Evolutionary conservation across 75 land plant genomes (phyloP).

Genomic region (Chamaecyparis obtusa): DNA sequence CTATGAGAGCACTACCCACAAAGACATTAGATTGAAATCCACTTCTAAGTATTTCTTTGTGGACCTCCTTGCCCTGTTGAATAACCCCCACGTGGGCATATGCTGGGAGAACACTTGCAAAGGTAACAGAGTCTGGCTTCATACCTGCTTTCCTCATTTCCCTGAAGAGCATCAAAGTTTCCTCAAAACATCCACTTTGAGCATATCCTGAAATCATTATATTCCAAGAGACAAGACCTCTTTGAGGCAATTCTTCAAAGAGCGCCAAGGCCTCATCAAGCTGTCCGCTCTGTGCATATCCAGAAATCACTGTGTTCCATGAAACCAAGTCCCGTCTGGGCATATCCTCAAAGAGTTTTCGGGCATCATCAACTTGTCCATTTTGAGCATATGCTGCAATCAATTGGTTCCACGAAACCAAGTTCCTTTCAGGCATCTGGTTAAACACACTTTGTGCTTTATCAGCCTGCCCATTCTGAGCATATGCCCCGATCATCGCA

Average conservation of each 20-base stretch:
- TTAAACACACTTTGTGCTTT: conserved; percentile 30
- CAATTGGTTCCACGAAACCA: conserved; percentile 20
- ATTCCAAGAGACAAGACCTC: conserved; percentile 11
- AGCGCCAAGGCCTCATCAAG: conserved; percentile 12
- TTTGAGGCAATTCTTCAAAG: conserved; percentile 2
- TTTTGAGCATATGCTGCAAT: conserved; percentile 11
- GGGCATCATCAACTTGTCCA: not conserved
- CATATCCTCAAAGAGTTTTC: not conserved
- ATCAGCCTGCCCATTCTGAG: conserved; percentile 26
- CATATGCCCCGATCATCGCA: conserved; percentile 31
- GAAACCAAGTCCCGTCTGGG: not conserved
- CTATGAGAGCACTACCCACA: conserved; percentile 19
- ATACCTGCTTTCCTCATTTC: conserved; percentile 7
- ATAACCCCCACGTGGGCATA: conserved; percentile 10
- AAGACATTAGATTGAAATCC: conserved; percentile 11
- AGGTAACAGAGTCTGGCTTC: conserved; percentile 11
- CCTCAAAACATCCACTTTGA: not conserved
- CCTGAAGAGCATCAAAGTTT: conserved; percentile 3
- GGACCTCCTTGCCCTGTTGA: conserved; percentile 13
- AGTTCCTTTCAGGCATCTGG: conserved; percentile 26
- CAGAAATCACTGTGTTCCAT: conserved; percentile 14
- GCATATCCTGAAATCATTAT: conserved; percentile 12
- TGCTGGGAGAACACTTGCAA: conserved; percentile 7
- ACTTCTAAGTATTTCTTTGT: conserved; percentile 18
- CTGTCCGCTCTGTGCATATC: conserved; percentile 14